Base-by-base conservation (phyloP, 225 moss, liverwort and hornwort species). In the Bryum argenteum region DNA sequence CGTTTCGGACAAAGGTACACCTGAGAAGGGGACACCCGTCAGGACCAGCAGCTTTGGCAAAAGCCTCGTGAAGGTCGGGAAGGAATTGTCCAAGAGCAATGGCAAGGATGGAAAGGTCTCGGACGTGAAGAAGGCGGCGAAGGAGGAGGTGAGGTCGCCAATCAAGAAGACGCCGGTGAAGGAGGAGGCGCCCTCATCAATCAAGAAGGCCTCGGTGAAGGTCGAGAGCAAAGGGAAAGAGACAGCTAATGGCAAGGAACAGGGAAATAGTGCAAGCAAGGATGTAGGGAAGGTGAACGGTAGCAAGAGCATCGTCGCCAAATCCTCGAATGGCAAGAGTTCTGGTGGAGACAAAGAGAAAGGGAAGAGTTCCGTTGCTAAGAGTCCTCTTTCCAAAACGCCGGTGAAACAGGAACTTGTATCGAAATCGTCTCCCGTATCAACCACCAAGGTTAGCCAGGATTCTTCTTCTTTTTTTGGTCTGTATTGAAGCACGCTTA, bases 261-360 rank as follows among this genome's bases (percentile, higher is more conserved):
- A 78, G 61, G 71, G 66, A 28, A 82, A 74, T 54, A 61, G 23
- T 14, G 33, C 38, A 20, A 23, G 45, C 8, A 71, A 77, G 67
- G 72, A 61, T 58, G 67, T 17, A 38, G 71, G 66, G 65, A 78
- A 66, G 60, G 40, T 52, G 48, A 77, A 69, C 41, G 77, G 77
- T 28, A 77, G 73, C 11, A 78, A 54, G 24, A 71, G 56, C 42
- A 1, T 37, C 28, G 45, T 39, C 17, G 64, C 54, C 64, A 81
- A 82, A 66, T 79, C 58, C 53, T n/a, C 24, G 42, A 81, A 69
- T 60, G 81, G 81, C 2, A 85, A 82, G 71, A 79, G 64, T 58
- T 53, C 54, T 4, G 68, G 21, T 12, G 72, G 43, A 13, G 70
- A 74, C 10, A 79, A 79, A 61, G 82, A 52, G 56, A 81, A 81